phyloP scores from a whole-genome alignment of 495 filamentous ascomycete genomes.

The Baudoinia panamericana region DNA sequence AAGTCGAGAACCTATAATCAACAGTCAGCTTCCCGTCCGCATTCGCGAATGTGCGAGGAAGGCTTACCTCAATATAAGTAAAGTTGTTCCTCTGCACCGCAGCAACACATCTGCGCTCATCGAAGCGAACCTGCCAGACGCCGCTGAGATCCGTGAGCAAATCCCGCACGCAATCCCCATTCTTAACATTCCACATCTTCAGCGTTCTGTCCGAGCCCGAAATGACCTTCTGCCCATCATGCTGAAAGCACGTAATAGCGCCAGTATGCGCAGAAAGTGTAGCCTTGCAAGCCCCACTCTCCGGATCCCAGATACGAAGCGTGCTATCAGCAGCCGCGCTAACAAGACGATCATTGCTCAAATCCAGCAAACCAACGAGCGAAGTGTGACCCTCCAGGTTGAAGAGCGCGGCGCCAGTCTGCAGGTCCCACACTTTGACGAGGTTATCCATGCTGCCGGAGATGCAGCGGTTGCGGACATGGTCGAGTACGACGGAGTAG shows the following conservation, averaged over 20 bases:
- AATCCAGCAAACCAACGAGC: conserved; percentile 80
- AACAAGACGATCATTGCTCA: conserved; percentile 76
- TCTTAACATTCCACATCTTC: conserved; percentile 97
- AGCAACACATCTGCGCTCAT: conserved; percentile 87
- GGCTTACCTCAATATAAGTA: conserved; percentile 88
- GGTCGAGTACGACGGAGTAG: conserved; percentile 92
- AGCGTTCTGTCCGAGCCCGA: conserved; percentile 88
- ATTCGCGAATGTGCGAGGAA: background rate
- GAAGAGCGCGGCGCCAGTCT: conserved; percentile 69
- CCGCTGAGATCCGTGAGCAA: conserved; percentile 88
- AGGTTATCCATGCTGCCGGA: conserved; percentile 97
- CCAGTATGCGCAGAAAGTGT: conserved; percentile 86
- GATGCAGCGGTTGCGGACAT: conserved; percentile 85
- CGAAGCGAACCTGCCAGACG: conserved; percentile 98
- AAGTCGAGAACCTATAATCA: conserved; percentile 36
- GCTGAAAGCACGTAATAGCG: conserved; percentile 97
- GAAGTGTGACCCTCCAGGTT: conserved; percentile 92
- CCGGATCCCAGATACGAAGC: conserved; percentile 92
- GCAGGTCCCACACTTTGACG: conserved; percentile 97
- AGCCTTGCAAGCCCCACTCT: conserved; percentile 79
- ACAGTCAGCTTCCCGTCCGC: conserved; percentile 2
- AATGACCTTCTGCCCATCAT: conserved; percentile 93
- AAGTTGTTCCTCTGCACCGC: conserved; percentile 85
- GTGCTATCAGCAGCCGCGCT: conserved; percentile 94
- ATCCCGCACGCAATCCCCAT: conserved; percentile 84